These are phyloP conservation scores for Paramyrothecium sp. DNA, from an alignment of 2,329 filamentous ascomycete genomes.

Conservation along the genomic window DNA sequence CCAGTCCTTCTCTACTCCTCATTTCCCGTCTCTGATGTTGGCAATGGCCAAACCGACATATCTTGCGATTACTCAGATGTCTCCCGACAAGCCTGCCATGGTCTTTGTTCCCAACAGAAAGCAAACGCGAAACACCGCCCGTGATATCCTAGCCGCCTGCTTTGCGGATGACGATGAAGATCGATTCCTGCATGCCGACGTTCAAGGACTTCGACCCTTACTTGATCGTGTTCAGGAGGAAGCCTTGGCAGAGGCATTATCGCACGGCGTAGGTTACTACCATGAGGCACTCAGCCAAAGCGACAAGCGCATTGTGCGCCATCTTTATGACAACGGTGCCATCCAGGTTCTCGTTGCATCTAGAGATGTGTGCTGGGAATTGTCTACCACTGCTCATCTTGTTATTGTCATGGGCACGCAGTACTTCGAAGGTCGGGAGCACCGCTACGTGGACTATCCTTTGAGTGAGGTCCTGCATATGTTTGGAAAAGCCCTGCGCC, in stretches of 20 bases:
- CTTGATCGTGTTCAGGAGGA: slow-evolving; percentile 82
- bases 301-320: slow-evolving; percentile 91
- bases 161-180: slow-evolving; percentile 89
- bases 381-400: slow-evolving; percentile 83
- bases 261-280: slow-evolving; percentile 94
- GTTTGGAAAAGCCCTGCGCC: slow-evolving; percentile 89
- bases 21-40: slow-evolving; percentile 97
- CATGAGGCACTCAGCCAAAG: slow-evolving; percentile 87
- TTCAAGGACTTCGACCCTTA: slow-evolving; percentile 78
- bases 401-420: slow-evolving; percentile 98
- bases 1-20: slow-evolving; percentile 92
- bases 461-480: slow-evolving; percentile 94
- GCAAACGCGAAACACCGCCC: slow-evolving; percentile 82
- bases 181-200: slow-evolving; percentile 83
- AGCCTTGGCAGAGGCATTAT: slow-evolving; percentile 82
- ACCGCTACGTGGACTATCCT: slow-evolving; percentile 95
- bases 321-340: slow-evolving; percentile 85
- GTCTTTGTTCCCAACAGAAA: slow-evolving; percentile 93
- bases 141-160: slow-evolving; percentile 85
- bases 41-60: slow-evolving; percentile 97
- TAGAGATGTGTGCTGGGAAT: slow-evolving; percentile 94
- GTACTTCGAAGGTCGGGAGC: slow-evolving; percentile 94
- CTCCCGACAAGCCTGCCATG: slow-evolving; percentile 83
- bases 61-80: slow-evolving; percentile 82
- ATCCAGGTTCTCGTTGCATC: slow-evolving; percentile 77